These are phyloP conservation scores for Pseudogymnoascus sp. DNA, from an alignment of 2,329 filamentous ascomycete genomes.

Conservation along the genomic window DNA sequence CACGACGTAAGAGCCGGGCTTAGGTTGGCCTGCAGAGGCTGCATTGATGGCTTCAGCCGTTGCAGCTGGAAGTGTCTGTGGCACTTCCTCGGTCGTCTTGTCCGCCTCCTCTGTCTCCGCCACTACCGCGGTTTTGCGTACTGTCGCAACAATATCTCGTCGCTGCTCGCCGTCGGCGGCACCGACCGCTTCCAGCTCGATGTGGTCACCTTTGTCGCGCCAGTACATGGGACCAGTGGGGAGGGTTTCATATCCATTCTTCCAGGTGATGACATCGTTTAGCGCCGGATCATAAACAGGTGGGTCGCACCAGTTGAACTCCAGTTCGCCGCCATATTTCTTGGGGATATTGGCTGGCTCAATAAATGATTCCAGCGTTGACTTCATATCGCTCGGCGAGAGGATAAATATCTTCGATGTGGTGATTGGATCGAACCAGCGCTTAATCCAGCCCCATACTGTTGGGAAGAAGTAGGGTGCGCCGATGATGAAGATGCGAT, in stretches of 20 bases:
- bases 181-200: slow-evolving; percentile 47
- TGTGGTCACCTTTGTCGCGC: slow-evolving; percentile 36
- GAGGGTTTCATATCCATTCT: slow-evolving; percentile 46
- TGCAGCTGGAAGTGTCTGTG: neutral
- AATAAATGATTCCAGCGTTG: slow-evolving; percentile 75
- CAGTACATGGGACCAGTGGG: slow-evolving; percentile 53
- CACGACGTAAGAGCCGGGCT: neutral
- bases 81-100: neutral
- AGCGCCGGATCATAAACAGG: slow-evolving; percentile 63
- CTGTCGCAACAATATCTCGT: slow-evolving; percentile 43
- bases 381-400: slow-evolving; percentile 61
- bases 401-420: slow-evolving; percentile 96
- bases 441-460: slow-evolving; percentile 91
- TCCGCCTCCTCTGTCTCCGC: neutral
- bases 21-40: neutral
- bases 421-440: slow-evolving; percentile 91
- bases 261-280: slow-evolving; percentile 45
- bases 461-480: slow-evolving; percentile 88
- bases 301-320: slow-evolving; percentile 73
- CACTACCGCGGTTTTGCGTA: slow-evolving; percentile 35
- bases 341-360: slow-evolving; percentile 78
- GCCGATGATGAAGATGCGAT: slow-evolving; percentile 73
- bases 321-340: slow-evolving; percentile 79
- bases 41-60: neutral
- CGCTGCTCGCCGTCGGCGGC: slow-evolving; percentile 39